Conservation (phyloP, 2,329 filamentous ascomycete genomes). For the Akanthomyces dipterigenus region DNA sequence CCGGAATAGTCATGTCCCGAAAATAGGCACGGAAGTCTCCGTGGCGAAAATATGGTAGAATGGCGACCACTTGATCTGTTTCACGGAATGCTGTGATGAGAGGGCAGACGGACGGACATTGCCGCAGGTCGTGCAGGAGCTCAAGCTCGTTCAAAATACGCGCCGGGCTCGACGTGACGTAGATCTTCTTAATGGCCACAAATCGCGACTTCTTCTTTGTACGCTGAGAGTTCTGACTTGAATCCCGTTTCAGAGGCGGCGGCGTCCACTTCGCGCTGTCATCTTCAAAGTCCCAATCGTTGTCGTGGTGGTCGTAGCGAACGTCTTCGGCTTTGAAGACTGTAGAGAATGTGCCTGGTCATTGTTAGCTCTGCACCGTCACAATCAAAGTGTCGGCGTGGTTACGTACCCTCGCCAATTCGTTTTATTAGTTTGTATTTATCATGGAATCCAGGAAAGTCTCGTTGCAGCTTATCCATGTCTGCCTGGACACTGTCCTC, state of each 20-base stretch:
- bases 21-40: conserved; percentile 95
- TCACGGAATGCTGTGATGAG: conserved; percentile 95
- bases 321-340: conserved; percentile 98
- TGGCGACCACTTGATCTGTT: conserved; percentile 89
- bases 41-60: conserved; percentile 93
- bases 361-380: conserved; percentile 13
- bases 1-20: conserved; percentile 74
- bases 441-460: conserved; percentile 76
- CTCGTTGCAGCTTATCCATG: conserved; percentile 76
- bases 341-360: conserved; percentile 89
- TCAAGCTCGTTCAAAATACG: conserved; percentile 96
- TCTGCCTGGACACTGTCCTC: conserved; percentile 71
- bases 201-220: conserved; percentile 52
- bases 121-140: conserved; percentile 77
- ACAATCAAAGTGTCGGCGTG: neutral
- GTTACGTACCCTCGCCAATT: conserved; percentile 79
- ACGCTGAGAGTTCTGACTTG: conserved; percentile 29
- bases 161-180: conserved; percentile 89
- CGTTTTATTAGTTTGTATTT: conserved; percentile 89
- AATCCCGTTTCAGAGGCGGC: conserved; percentile 54
- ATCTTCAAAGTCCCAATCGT: conserved; percentile 75
- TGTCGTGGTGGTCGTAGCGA: conserved; percentile 73
- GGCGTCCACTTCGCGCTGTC: conserved; percentile 61
- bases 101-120: conserved; percentile 81
- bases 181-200: conserved; percentile 98